phyloP scores from a whole-genome alignment of 2,329 filamentous ascomycete genomes.

The Pestalotiopsis fici region DNA sequence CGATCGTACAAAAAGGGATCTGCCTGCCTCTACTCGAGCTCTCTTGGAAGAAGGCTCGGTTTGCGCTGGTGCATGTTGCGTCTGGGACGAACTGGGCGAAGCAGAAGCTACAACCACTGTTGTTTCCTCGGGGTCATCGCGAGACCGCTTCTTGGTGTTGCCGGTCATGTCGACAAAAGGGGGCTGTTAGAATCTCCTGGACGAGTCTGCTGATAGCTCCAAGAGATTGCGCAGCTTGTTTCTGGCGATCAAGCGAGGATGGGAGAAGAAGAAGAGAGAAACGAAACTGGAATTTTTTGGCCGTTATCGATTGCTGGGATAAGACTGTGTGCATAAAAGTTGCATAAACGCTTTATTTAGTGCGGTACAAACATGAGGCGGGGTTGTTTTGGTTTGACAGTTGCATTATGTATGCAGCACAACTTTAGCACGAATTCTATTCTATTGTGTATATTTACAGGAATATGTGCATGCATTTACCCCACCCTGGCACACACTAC shows the following conservation, averaged over 20 bases:
- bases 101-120: constrained; percentile 14
- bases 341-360: background rate
- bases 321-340: background rate
- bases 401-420: too few species aligned
- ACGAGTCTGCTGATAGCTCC: background rate
- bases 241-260: background rate
- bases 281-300: background rate
- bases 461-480: background rate
- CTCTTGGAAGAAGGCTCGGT: constrained; percentile 50
- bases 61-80: background rate
- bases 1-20: constrained; percentile 88
- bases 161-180: background rate
- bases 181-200: background rate
- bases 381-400: too few species aligned
- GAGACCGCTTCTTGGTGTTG: background rate
- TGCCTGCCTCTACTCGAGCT: constrained; percentile 58
- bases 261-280: background rate
- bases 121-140: constrained; percentile 11
- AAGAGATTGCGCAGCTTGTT: background rate
- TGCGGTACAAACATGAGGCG: background rate
- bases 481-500: background rate
- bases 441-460: too few species aligned
- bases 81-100: background rate
- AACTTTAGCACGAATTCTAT: too few species aligned
- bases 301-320: background rate